phyloP scores from a whole-genome alignment of 176 grass and related monocot genomes.

The Saccharum spontaneum region DNA sequence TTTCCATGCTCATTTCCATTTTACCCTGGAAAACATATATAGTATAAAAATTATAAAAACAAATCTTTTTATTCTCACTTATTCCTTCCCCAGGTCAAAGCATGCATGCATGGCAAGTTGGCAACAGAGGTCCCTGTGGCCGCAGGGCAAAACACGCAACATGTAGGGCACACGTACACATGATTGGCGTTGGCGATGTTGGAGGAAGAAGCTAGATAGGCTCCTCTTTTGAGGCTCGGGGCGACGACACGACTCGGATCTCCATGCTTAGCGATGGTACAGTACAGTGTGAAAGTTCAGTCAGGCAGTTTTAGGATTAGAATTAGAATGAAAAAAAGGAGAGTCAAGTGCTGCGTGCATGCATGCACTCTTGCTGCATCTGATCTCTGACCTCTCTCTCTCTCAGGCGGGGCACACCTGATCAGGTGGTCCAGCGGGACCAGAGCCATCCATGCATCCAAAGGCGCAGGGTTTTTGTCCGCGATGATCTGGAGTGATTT shows the following conservation, averaged over 20 bases:
- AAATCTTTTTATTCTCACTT: neutral
- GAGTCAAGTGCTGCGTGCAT: neutral
- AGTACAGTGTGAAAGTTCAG: too few species aligned
- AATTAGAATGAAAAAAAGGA: neutral
- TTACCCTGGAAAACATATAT: neutral
- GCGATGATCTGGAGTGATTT: neutral
- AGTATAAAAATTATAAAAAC: neutral
- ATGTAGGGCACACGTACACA: neutral
- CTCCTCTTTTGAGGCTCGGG: neutral
- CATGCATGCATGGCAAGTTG: neutral
- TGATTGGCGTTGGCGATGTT: neutral
- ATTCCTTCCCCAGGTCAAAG: neutral
- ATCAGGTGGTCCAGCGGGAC: constrained; percentile 14
- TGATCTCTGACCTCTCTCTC: constrained; percentile 7
- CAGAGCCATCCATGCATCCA: neutral
- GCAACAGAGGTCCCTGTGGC: neutral
- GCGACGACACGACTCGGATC: constrained; percentile 16
- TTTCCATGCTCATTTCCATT: neutral
- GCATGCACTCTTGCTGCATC: neutral
- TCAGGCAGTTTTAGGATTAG: too few species aligned
- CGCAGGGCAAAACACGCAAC: neutral
- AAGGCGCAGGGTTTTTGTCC: constrained; percentile 23
- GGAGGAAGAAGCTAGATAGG: neutral
- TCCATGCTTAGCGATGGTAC: neutral
- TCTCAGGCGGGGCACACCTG: constrained; percentile 15